These are phyloP conservation scores for carrot (Daucus carota) DNA, from an alignment of 129 eudicot species.

Conservation along the genomic window DH1_v3.0 NC_030382.2:40014501-40015000, in stretches of 20 bases:
- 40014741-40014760: slow-evolving; percentile 99
- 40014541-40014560: slow-evolving; percentile 91
- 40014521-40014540: slow-evolving; percentile 93
- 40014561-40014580: slow-evolving; percentile 94
- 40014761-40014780: slow-evolving; percentile 95
- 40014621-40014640: too few species aligned
- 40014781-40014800: slow-evolving; percentile 76
- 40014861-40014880: too few species aligned
- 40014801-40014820: slow-evolving; percentile 83
- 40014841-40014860: background rate
- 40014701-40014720: slow-evolving; percentile 91
- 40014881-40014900: background rate
- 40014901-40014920: background rate
- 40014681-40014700: slow-evolving; percentile 90
- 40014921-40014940: background rate
- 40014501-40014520: slow-evolving; percentile 52
- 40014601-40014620: too few species aligned
- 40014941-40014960: background rate
- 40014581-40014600: slow-evolving; percentile 62
- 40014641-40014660: background rate
- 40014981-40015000: background rate
- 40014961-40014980: too few species aligned
- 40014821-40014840: slow-evolving; percentile 67
- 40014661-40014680: background rate
- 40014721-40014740: slow-evolving; percentile 69